Base-by-base conservation (phyloP, 164 flowering plant species). In the Tetrastigma voinierianum region DNA sequence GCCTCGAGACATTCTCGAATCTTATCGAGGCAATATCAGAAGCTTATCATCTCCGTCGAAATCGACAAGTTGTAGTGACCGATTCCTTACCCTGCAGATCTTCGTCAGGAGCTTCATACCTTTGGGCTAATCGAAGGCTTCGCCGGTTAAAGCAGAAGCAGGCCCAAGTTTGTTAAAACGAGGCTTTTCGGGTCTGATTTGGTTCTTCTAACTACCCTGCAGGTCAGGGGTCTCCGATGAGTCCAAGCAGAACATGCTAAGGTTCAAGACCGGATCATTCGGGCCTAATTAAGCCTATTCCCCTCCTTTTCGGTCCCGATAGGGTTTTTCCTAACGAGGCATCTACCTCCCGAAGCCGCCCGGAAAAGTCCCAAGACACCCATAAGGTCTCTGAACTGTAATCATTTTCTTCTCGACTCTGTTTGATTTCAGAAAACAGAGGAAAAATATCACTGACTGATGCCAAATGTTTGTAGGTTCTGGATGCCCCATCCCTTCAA, bases 1-100 rank as follows among this genome's bases (percentile, higher is more conserved):
- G 82, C 15, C 89, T 92, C 0, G 86, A 91, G 0, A 75, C 88
- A 0, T 67, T 78, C 32, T 75, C 89, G 9, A 53, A n/a, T 70
- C 88, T 2, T 61, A 75, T 23, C 72, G 87, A n/a, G 16, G 61
- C 84, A 4, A 72, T 84, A 23, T 79, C 91, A 0, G n/a, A 0
- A 87, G 74, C 64, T 52, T 86, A 14, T 77, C 90, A 2, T 79
- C 96, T n/a, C 73, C 81, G 19, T 85, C 89, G 1, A 86, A 86
- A 51, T 60, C 86, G 1, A 67, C 81, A 0, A 71, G 82, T 15
- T 87, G 87, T 74, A 89, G 99, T 52, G 99, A 95, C n/a, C 71
- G 99, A 69, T 95, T 95, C 80, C 80, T 92, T 95, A 23, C 99
- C 99, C n/a, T 90, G 97, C 80, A 77, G 99, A 77, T 87, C 99